These are phyloP conservation scores for Colletotrichum navitas DNA, from an alignment of 2,329 filamentous ascomycete genomes.

Conservation along the genomic window DNA sequence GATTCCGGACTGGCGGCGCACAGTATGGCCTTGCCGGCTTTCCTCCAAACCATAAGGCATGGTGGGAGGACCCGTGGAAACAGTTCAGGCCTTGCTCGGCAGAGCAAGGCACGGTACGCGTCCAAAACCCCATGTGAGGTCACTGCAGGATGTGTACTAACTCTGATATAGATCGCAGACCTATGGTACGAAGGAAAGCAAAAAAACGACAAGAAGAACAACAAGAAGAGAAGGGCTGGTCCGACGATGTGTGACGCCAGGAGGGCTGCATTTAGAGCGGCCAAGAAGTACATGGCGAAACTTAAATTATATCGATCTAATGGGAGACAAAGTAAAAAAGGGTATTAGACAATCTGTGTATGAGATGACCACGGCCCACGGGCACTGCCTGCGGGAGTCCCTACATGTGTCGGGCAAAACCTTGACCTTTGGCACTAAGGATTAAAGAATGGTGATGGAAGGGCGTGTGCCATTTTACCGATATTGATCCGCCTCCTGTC, in stretches of 20 bases:
- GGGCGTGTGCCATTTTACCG: too few species aligned
- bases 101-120: not conserved
- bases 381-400: too few species aligned
- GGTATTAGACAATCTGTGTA: too few species aligned
- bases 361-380: too few species aligned
- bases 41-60: not conserved
- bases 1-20: not conserved
- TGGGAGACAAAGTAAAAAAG: too few species aligned
- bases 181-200: too few species aligned
- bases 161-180: not conserved
- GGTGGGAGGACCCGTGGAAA: not conserved
- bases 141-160: not conserved
- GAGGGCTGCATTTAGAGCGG: not conserved
- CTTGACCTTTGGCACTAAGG: too few species aligned
- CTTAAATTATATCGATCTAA: not conserved
- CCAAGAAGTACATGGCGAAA: not conserved
- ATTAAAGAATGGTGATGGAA: too few species aligned
- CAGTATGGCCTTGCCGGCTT: not conserved
- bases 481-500: too few species aligned
- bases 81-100: not conserved
- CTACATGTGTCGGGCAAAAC: too few species aligned
- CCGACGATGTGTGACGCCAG: not conserved
- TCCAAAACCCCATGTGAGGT: not conserved
- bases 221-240: not conserved
- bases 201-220: not conserved